Evolutionary conservation across 2,329 filamentous ascomycete genomes (phyloP).

Genomic region (Fusarium beomiforme): DNA sequence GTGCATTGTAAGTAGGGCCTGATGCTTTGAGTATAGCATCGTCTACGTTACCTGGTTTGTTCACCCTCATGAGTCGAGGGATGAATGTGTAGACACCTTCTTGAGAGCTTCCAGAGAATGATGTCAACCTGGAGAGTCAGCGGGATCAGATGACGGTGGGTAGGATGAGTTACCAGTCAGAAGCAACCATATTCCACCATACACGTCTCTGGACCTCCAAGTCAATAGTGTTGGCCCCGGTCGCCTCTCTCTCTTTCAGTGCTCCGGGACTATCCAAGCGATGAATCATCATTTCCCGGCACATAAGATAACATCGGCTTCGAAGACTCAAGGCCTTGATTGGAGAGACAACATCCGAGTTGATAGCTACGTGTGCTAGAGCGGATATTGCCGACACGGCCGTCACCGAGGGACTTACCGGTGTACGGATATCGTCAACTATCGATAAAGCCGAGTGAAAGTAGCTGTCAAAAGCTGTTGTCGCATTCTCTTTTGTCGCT

Average conservation of each 20-base stretch:
- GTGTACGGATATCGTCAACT: not conserved
- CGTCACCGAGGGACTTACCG: not conserved
- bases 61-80: not conserved
- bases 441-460: not conserved
- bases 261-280: not conserved
- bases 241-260: not conserved
- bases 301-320: not conserved
- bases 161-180: not conserved
- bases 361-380: not conserved
- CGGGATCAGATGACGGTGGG: accelerated
- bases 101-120: not conserved
- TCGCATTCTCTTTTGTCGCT: not conserved
- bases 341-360: not conserved
- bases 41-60: not conserved
- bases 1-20: not conserved
- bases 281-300: slow-evolving; percentile 3
- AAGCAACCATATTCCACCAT: slow-evolving; percentile 9
- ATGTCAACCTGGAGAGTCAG: not conserved
- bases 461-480: not conserved
- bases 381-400: not conserved
- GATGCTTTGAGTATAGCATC: not conserved
- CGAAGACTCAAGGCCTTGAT: not conserved
- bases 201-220: slow-evolving; percentile 2
- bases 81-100: not conserved
- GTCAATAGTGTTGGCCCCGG: not conserved